These are phyloP conservation scores for Melampsora americana DNA, from an alignment of 1,284 basidiomycete genomes.

Conservation along the genomic window DNA sequence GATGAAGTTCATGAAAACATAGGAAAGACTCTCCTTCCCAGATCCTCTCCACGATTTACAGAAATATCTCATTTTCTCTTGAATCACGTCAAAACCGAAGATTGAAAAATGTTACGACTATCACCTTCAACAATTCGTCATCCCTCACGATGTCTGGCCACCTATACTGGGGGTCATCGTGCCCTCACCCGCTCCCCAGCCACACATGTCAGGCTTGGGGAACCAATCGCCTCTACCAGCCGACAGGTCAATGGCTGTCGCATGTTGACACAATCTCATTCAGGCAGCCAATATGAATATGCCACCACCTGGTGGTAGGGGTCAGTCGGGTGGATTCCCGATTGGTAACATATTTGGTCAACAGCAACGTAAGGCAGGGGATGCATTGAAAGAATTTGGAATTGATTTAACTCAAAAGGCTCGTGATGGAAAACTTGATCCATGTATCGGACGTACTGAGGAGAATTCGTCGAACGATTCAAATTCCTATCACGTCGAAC, in stretches of 20 bases:
- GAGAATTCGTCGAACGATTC: slow-evolving; percentile 86
- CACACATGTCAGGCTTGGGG: neutral
- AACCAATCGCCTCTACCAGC: neutral
- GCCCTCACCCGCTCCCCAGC: neutral
- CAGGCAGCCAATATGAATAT: neutral
- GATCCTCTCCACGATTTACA: too few relatives aligned
- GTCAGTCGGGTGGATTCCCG: slow-evolving; percentile 47
- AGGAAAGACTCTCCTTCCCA: too few relatives aligned
- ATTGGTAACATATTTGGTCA: slow-evolving; percentile 52
- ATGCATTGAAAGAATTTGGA: slow-evolving; percentile 59
- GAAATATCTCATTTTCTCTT: too few relatives aligned
- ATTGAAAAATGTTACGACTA: neutral
- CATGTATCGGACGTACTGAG: slow-evolving; percentile 69
- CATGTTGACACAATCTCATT: neutral
- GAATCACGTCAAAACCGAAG: too few relatives aligned
- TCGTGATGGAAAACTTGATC: slow-evolving; percentile 77
- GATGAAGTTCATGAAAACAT: too few relatives aligned
- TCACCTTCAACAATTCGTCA: neutral
- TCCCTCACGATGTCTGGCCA: neutral
- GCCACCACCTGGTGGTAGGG: slow-evolving; percentile 38
- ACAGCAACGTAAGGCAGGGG: slow-evolving; percentile 47
- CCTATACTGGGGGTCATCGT: neutral
- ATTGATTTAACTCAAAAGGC: slow-evolving; percentile 80
- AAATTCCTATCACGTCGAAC: slow-evolving; percentile 58
- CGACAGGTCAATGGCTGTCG: neutral